A percentile compares a stretch with the other conserved stretches of the same genome.
Conservation (phyloP, 768 basidiomycete species). For the Guyanaporus albipodus region DNA sequence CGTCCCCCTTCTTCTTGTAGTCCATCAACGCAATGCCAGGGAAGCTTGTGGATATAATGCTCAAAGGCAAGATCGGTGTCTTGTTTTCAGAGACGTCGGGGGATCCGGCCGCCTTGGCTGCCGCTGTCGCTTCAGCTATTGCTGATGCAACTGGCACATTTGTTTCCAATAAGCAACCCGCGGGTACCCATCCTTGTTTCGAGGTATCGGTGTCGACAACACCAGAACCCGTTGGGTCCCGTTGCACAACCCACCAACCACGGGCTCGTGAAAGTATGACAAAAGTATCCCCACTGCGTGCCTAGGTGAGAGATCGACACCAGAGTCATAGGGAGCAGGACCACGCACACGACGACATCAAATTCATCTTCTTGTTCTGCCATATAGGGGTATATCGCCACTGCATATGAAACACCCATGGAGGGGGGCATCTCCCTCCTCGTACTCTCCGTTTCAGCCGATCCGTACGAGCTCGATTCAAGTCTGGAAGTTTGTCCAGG, state of each 20-base stretch:
- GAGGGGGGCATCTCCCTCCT: conserved; percentile 42
- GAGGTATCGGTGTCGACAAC: conserved; percentile 69
- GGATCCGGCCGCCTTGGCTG: conserved; percentile 45
- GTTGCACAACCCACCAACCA: conserved; percentile 99
- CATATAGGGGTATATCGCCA: conserved; percentile 98
- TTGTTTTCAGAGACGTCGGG: conserved; percentile 41
- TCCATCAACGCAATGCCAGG: conserved; percentile 97
- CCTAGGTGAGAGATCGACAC: conserved; percentile 6
- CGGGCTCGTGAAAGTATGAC: conserved; percentile 91
- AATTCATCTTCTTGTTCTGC: conserved; percentile 99
- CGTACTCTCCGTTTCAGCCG: conserved; percentile 32
- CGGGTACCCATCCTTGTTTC: conserved; percentile 96
- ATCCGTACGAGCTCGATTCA: conserved; percentile 9
- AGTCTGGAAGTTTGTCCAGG: conserved; percentile 29
- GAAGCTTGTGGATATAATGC: conserved; percentile 96
- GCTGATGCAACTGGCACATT: conserved; percentile 87
- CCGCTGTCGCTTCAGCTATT: conserved; percentile 75
- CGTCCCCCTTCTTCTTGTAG: conserved; percentile 89
- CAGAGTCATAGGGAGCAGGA: not conserved
- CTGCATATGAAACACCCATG: conserved; percentile 81
- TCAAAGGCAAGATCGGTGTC: conserved; percentile 82
- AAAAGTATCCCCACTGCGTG: conserved; percentile 80
- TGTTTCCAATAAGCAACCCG: conserved; percentile 93
- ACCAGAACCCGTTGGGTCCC: conserved; percentile 83
- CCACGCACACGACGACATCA: conserved; percentile 88